A percentile compares a stretch with the other conserved stretches of the same genome.
These are phyloP conservation scores for Lasiosphaeriaceae sp. DNA, from an alignment of 495 filamentous ascomycete genomes.

Conservation along the genomic window DNA sequence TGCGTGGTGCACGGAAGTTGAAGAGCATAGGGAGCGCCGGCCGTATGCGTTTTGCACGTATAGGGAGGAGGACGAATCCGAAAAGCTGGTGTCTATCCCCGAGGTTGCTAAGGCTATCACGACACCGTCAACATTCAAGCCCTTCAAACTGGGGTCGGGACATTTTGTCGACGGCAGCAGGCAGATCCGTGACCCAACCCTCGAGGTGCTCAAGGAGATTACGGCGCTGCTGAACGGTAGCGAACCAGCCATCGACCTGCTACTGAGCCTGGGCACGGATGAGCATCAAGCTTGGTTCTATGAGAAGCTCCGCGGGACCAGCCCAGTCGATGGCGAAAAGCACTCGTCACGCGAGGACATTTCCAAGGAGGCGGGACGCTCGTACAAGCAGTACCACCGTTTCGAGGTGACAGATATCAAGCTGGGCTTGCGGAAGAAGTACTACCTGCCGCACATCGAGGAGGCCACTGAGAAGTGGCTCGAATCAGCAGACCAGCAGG, in stretches of 20 bases:
- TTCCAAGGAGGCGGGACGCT: constrained; percentile 12
- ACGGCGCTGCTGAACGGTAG: constrained; percentile 18
- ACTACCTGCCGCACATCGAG: constrained; percentile 25
- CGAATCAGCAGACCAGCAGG: constrained; percentile 5
- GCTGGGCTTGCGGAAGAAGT: constrained; percentile 20
- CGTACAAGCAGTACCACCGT: constrained; percentile 26
- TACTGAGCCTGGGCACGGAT: constrained; percentile 28
- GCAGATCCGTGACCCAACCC: constrained; percentile 29
- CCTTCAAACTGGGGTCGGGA: constrained; percentile 29
- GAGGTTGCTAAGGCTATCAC: constrained; percentile 35
- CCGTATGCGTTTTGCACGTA: constrained; percentile 33
- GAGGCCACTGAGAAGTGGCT: constrained; percentile 23
- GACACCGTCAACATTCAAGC: constrained; percentile 29
- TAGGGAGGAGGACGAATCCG: constrained; percentile 22
- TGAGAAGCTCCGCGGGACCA: constrained; percentile 16
- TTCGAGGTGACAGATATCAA: constrained; percentile 23
- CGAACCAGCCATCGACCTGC: constrained; percentile 24
- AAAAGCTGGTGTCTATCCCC: constrained; percentile 25
- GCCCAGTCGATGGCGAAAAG: neutral
- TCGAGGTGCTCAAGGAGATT: constrained; percentile 29
- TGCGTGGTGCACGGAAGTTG: constrained; percentile 32
- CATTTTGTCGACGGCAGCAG: constrained; percentile 35
- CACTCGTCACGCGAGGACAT: constrained; percentile 7
- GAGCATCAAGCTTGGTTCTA: constrained; percentile 33
- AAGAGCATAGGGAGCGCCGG: constrained; percentile 14